Evolutionary conservation across 177 flowering plant genomes (phyloP), one percentile per base, ranked within the genome.

Genomic region (Vitis hybrid): DNA sequence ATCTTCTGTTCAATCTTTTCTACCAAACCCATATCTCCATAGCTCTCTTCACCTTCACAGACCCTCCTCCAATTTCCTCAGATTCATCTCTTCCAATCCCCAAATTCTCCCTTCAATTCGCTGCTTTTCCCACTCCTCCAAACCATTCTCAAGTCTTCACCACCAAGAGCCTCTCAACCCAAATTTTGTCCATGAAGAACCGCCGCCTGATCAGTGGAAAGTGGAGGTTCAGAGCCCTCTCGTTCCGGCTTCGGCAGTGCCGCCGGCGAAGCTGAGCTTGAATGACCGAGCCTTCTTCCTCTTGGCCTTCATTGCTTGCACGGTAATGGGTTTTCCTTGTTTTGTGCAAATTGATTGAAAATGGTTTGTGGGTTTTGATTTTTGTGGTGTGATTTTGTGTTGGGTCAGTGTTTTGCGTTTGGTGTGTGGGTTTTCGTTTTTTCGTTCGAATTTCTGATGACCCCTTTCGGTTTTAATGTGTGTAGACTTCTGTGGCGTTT

Each of bases 401-500:
- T 4, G 19, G 17, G 59, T 53, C n/a, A 47, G n/a, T 38, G n/a
- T 19, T 51, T 57, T 62, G 15, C 4, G 53, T 38, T 38, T 31
- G 70, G 60, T 31, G 2, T 55, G 5, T 60, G 15, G n/a, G 7
- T n/a, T 4, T 61, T 65, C 47, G 28, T 19, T 58, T 61, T 55
- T 57, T 66, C 38, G n/a, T 38, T 75, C 38, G 28, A 63, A 15
- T 59, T 71, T 18, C 59, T 66, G 14, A 53, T 65, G 52, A 20
- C 18, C 19, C 3, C 11, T 17, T 24, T 71, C 22, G 15, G 8
- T 38, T 47, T 47, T 57, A 15, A 24, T 82, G 24, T 44, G 3
- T 86, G 88, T 90, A 92, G 97, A 86, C 95, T 68, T 84, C 91
- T 52, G 78, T 86, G 67, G 95, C 96, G 8, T 87, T 92, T 71